phyloP scores from a whole-genome alignment of 2,329 filamentous ascomycete species.

The Beauveria sp. region DNA sequence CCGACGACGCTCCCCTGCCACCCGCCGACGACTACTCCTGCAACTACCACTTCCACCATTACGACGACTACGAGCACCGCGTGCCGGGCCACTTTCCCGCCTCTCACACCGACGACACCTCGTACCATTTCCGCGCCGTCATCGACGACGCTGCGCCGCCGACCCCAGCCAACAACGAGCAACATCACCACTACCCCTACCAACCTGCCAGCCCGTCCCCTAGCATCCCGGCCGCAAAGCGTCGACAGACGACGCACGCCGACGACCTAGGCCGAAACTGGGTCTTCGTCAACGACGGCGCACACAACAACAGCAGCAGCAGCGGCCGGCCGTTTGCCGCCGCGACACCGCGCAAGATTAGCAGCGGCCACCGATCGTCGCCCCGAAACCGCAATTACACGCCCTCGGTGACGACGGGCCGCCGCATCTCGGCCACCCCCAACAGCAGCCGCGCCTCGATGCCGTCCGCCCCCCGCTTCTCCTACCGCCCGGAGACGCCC shows the following conservation, averaged over 20 bases:
- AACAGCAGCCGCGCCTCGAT: constrained; percentile 15
- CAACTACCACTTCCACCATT: constrained; percentile 15
- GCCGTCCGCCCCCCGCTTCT: constrained; percentile 19
- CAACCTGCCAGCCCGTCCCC: constrained; percentile 23
- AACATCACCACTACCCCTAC: constrained; percentile 12
- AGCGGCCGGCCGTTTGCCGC: not conserved
- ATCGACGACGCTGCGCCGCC: not conserved
- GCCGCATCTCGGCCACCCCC: constrained; percentile 36
- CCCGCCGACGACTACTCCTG: constrained; percentile 11
- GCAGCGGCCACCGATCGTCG: constrained; percentile 16
- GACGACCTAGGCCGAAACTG: constrained; percentile 60
- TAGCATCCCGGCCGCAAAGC: constrained; percentile 43
- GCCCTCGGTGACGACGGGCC: constrained; percentile 27
- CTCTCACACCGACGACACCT: constrained; percentile 22
- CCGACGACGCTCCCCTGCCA: constrained; percentile 16
- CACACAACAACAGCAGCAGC: constrained; percentile 8
- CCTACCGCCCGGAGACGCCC: constrained; percentile 19
- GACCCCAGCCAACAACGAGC: constrained; percentile 19
- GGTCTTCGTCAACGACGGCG: constrained; percentile 55
- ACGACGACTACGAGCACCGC: constrained; percentile 19
- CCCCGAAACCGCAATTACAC: constrained; percentile 26
- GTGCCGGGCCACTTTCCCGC: constrained; percentile 25
- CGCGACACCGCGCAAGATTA: not conserved
- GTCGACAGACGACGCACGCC: constrained; percentile 44
- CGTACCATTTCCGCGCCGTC: not conserved